These are phyloP conservation scores for Candida suzukii DNA, from an alignment of 805 yeast species.

Conservation along the genomic window DNA sequence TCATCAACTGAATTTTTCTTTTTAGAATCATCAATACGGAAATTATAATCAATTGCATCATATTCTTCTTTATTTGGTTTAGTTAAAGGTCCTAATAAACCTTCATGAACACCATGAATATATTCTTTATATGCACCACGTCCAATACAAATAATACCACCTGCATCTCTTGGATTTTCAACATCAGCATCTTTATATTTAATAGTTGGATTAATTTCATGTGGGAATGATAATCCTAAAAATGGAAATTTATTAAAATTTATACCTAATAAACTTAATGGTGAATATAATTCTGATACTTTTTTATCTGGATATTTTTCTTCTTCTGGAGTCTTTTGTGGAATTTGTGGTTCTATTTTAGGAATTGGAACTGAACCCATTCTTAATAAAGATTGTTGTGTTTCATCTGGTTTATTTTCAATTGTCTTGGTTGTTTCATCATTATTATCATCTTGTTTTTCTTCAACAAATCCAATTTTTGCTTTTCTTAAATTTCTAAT, in stretches of 20 bases:
- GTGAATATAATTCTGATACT: slow-evolving; percentile 31
- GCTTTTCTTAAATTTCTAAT: slow-evolving; percentile 63
- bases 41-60: slow-evolving; percentile 5
- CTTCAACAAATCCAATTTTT: slow-evolving; percentile 20
- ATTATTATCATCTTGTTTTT: slow-evolving; percentile 6
- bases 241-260: slow-evolving; percentile 30
- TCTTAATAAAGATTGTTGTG: neutral
- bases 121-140: slow-evolving; percentile 96
- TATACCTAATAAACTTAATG: slow-evolving; percentile 51
- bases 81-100: slow-evolving; percentile 83
- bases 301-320: slow-evolving; percentile 20
- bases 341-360: slow-evolving; percentile 7
- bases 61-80: slow-evolving; percentile 33
- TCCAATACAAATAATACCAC: slow-evolving; percentile 89
- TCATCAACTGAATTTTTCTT: slow-evolving; percentile 2
- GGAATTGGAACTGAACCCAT: neutral
- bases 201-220: slow-evolving; percentile 15
- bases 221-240: slow-evolving; percentile 45
- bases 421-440: slow-evolving; percentile 5
- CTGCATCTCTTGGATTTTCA: slow-evolving; percentile 41
- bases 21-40: slow-evolving; percentile 1
- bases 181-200: slow-evolving; percentile 41
- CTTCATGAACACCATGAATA: slow-evolving; percentile 86
- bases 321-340: slow-evolving; percentile 8
- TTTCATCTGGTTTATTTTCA: neutral